Evolutionary conservation across 257 asterid genomes (phyloP), one percentile per base, ranked within the genome.

Genomic region (Salvia hispanica): DNA sequence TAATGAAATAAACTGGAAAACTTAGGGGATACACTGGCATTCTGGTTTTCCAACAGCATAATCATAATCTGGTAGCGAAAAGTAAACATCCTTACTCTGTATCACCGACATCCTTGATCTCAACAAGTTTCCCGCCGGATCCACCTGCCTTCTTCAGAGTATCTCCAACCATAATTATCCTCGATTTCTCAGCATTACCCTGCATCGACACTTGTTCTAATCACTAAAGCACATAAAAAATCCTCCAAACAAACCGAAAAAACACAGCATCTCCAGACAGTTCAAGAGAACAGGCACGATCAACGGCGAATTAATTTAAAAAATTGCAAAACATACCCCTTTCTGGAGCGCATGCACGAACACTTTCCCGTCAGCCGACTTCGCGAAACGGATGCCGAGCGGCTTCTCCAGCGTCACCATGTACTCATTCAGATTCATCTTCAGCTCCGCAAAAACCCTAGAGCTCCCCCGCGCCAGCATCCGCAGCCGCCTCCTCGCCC

Each of bases 141-240:
- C 77, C 86, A 72, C 96, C 70, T 4, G 86, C 91, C 82, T 84
- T 92, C 84, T 88, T 92, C 86, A 92, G 73, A 48, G 95, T 82
- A 76, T 92, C 98, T 4, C 98, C 98, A 31, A 92, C 97, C 98
- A 92, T 86, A 71, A 92, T 75, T 69, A 88, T 88, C 76, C 98
- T 83, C 58, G 97, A 83, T 75, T 84, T 92, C 83, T 92, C 98
- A 69, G 98, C 98, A 82, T 92, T 89, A 31, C 96, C 96, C 98
- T 92, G 60, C 64, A 78, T 21, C 69, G 48, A 21, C 65, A 72
- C 54, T 56, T 52, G 13, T 14, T 21, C 44, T 36, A 63, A 74
- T 68, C 45, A 52, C 50, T 48, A 61, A 18, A 54, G 52, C 9
- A 16, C 18, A 58, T 42, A 47, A 64, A 25, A 14, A 16, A 37